Evolutionary conservation across 2,329 filamentous ascomycete species (phyloP).

Genomic region (Pseudogymnoascus destructans): DNA sequence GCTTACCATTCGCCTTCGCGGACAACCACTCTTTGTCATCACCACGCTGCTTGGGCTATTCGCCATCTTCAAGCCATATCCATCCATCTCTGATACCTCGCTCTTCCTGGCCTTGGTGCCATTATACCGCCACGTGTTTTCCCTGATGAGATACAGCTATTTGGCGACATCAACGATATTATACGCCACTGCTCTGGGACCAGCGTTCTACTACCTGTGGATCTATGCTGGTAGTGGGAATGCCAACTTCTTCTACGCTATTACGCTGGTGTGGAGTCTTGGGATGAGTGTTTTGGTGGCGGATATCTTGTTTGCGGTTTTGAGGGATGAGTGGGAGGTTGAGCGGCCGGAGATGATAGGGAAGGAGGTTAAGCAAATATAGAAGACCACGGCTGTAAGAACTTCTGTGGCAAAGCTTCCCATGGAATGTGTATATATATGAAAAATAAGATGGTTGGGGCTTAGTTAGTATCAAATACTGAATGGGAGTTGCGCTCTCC

Average conservation of each 20-base stretch:
- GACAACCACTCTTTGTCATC: constrained; percentile 76
- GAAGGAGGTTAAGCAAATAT: constrained; percentile 51
- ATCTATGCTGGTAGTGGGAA: constrained; percentile 97
- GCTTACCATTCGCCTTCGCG: constrained; percentile 66
- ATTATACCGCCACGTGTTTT: constrained; percentile 82
- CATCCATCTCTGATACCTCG: constrained; percentile 79
- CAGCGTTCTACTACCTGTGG: constrained; percentile 94
- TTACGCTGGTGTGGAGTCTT: constrained; percentile 95
- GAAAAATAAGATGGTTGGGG: neutral
- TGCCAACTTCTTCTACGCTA: constrained; percentile 98
- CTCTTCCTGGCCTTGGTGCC: constrained; percentile 74
- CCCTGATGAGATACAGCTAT: constrained; percentile 87
- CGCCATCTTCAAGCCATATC: constrained; percentile 93
- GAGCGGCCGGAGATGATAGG: constrained; percentile 83
- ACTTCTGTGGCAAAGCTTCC: neutral
- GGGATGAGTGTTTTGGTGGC: constrained; percentile 77
- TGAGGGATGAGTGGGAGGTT: constrained; percentile 88
- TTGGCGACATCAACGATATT: constrained; percentile 69
- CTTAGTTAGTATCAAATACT: neutral
- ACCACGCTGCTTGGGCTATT: constrained; percentile 80
- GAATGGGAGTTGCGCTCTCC: no score
- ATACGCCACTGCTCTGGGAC: constrained; percentile 79
- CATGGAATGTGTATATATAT: neutral
- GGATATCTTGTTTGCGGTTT: constrained; percentile 74
- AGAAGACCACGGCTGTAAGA: neutral